Percentiles rank a stretch among this genome's conserved stretches.
These are phyloP conservation scores for Diaporthe aspalathi DNA, from an alignment of 2,329 filamentous ascomycete species.

Conservation along the genomic window DNA sequence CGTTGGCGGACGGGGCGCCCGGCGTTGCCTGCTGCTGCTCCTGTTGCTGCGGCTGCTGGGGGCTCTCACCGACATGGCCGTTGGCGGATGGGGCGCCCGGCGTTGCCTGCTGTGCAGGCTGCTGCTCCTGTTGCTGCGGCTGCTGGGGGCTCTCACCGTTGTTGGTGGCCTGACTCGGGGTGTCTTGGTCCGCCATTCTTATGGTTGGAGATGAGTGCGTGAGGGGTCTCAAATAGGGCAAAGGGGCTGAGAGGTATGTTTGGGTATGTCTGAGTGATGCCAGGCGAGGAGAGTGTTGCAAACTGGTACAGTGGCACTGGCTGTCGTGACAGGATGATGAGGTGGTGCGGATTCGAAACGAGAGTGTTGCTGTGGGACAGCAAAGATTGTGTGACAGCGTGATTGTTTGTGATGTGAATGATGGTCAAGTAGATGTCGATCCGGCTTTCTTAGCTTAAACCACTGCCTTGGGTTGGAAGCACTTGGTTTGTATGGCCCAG, in stretches of 20 bases:
- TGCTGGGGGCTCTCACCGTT: too few species aligned
- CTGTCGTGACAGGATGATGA: neutral
- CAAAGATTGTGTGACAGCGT: neutral
- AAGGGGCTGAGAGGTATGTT: neutral
- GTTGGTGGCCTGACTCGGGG: neutral
- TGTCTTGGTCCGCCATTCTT: neutral
- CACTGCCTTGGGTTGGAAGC: neutral
- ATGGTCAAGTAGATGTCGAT: neutral
- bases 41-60: too few species aligned
- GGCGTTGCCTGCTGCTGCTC: neutral
- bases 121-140: too few species aligned
- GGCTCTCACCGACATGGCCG: too few species aligned
- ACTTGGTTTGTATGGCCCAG: neutral
- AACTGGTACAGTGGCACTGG: neutral
- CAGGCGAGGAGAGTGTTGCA: neutral
- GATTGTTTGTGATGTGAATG: slow-evolving; percentile 9
- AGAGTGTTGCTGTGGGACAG: slow-evolving; percentile 15
- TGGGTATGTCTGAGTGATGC: neutral
- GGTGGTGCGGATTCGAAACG: neutral
- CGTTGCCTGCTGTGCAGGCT: too few species aligned
- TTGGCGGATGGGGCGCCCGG: too few species aligned
- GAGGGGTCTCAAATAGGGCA: neutral
- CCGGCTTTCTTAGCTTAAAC: neutral
- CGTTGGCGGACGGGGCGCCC: neutral
- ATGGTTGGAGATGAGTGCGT: neutral